These are phyloP conservation scores for Nannochloris sp. DNA, from an alignment of 139 green algal genomes.

Conservation along the genomic window DNA sequence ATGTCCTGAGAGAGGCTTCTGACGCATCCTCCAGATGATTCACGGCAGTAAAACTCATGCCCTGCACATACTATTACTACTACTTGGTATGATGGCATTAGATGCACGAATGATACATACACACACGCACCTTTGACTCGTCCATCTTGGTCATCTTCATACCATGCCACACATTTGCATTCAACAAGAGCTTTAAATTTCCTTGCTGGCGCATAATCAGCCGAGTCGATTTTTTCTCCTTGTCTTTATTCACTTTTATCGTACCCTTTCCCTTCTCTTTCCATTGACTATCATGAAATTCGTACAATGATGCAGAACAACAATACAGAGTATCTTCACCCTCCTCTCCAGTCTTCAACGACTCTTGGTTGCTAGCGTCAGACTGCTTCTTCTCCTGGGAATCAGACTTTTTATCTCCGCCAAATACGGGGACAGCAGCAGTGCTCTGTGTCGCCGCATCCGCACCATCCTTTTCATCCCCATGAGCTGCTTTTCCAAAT, in stretches of 20 bases:
- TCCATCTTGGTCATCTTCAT: constrained; percentile 76
- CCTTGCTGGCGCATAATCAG: constrained; percentile 85
- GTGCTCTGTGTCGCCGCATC: constrained; percentile 1
- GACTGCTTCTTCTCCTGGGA: constrained; percentile 12
- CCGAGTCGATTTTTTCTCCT: constrained; percentile 32
- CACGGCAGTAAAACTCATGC: constrained; percentile 64
- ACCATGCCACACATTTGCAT: constrained; percentile 67
- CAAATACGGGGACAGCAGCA: constrained; percentile 11
- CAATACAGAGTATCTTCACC: constrained; percentile 49
- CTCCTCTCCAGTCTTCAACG: constrained; percentile 66
- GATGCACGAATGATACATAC: not conserved
- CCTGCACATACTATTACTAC: constrained; percentile 12
- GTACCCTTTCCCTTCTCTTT: constrained; percentile 77
- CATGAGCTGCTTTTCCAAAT: constrained; percentile 16
- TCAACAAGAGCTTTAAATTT: constrained; percentile 82
- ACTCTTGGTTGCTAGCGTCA: not conserved
- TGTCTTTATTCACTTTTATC: constrained; percentile 60
- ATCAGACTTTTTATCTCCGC: not conserved
- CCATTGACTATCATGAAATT: constrained; percentile 71
- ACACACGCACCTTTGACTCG: constrained; percentile 39
- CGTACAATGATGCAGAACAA: constrained; percentile 60
- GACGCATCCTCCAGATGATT: constrained; percentile 37
- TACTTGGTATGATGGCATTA: not conserved
- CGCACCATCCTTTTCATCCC: constrained; percentile 17
- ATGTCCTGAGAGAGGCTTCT: not conserved